A percentile compares a stretch with the other conserved stretches of the same genome.
These are phyloP conservation scores for Thalassiosira sp. DNA, from an alignment of 352 stramenopile genomes.

Conservation along the genomic window DNA sequence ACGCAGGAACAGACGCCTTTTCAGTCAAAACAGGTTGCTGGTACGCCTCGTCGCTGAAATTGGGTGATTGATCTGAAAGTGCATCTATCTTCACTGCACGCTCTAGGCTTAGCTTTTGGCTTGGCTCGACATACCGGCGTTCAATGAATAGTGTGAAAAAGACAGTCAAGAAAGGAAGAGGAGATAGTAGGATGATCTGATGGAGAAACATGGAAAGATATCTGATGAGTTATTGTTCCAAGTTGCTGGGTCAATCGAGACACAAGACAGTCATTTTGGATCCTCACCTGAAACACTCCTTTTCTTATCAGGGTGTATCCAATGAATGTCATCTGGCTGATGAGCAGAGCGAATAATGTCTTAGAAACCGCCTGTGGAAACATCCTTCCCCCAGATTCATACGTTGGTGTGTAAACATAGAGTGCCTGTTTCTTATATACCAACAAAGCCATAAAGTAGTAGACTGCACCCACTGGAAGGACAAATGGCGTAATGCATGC, in stretches of 20 bases:
- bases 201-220: constrained; percentile 4
- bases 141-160: constrained; percentile 50
- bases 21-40: constrained; percentile 79
- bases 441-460: constrained; percentile 81
- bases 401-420: constrained; percentile 85
- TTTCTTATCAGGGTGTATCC: constrained; percentile 57
- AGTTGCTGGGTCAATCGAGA: no score
- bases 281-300: constrained; percentile 49
- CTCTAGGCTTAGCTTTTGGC: constrained; percentile 74
- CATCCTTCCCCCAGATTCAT: constrained; percentile 83
- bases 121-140: constrained; percentile 56
- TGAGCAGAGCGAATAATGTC: constrained; percentile 78
- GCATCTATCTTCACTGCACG: constrained; percentile 77
- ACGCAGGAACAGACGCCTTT: constrained; percentile 46
- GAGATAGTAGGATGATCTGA: constrained; percentile 72
- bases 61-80: constrained; percentile 16
- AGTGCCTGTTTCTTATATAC: constrained; percentile 87
- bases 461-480: constrained; percentile 66
- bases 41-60: constrained; percentile 74
- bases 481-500: constrained; percentile 60
- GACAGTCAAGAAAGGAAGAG: constrained; percentile 77
- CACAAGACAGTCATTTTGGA: neutral
- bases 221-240: no score
- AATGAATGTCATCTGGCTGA: constrained; percentile 75
- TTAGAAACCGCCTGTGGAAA: constrained; percentile 73